Evolutionary conservation across 495 filamentous ascomycete genomes (phyloP).

Genomic region (Penicillium pancosmium): DNA sequence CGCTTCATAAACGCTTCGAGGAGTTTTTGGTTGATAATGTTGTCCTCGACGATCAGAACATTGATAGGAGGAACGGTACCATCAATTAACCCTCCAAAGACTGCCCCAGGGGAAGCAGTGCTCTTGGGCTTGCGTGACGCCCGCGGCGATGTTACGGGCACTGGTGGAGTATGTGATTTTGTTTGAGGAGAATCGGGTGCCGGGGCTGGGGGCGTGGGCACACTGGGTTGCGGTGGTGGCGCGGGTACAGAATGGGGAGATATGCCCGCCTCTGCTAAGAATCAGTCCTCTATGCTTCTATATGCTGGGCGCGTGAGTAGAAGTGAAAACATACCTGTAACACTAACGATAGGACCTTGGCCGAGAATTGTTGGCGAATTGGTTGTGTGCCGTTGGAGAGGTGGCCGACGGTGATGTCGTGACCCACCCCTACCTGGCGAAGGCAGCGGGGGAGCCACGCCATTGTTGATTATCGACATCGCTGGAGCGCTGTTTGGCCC

Average conservation of each 20-base stretch:
- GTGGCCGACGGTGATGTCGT: constrained; percentile 46
- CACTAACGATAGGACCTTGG: constrained; percentile 20
- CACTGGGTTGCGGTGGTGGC: constrained; percentile 29
- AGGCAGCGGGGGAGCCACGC: constrained; percentile 77
- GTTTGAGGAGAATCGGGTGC: constrained; percentile 41
- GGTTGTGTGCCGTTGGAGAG: constrained; percentile 68
- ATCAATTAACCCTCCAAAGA: constrained; percentile 69
- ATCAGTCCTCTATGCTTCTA: constrained; percentile 19
- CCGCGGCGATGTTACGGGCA: constrained; percentile 43
- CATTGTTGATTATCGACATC: constrained; percentile 78
- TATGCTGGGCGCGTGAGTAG: neutral
- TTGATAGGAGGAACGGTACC: constrained; percentile 94
- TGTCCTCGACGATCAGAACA: constrained; percentile 97
- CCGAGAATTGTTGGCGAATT: constrained; percentile 74
- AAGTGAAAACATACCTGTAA: constrained; percentile 31
- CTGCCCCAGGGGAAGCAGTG: constrained; percentile 34
- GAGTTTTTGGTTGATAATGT: constrained; percentile 92
- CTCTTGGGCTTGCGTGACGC: constrained; percentile 50
- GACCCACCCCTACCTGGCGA: constrained; percentile 72
- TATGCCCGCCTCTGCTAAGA: constrained; percentile 30
- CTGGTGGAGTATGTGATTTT: constrained; percentile 40
- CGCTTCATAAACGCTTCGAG: constrained; percentile 96
- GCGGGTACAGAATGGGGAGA: constrained; percentile 28
- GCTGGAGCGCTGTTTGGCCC: constrained; percentile 45
- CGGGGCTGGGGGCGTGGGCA: constrained; percentile 43